Conservation (phyloP, 129 eudicot genomes). For the Flaveria brownii region DNA sequence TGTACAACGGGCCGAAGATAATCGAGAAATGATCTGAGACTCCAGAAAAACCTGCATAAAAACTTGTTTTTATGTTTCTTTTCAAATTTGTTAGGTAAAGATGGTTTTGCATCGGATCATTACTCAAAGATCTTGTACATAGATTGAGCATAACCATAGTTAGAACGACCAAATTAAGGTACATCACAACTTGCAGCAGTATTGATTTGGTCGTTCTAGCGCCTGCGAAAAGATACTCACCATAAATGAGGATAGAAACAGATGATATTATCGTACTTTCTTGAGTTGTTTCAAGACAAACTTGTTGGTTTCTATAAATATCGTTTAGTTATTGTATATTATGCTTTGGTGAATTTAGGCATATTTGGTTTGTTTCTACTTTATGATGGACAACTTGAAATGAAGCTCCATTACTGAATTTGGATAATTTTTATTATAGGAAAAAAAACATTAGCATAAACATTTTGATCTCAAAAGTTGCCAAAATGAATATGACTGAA, state of each 20-base stretch:
- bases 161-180: conserved; percentile 20
- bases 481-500: too few species aligned
- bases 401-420: not conserved
- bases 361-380: conserved; percentile 24
- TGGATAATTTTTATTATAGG: not conserved
- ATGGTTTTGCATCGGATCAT: conserved; percentile 21
- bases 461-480: too few species aligned
- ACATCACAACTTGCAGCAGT: not conserved
- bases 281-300: conserved; percentile 28
- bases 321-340: not conserved
- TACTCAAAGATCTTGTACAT: conserved; percentile 36
- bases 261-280: conserved; percentile 17
- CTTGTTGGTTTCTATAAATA: conserved; percentile 36
- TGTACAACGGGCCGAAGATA: conserved; percentile 72
- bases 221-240: not conserved
- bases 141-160: conserved; percentile 36
- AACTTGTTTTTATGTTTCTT: not conserved
- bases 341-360: not conserved
- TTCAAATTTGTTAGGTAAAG: conserved; percentile 23
- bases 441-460: too few species aligned
- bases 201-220: conserved; percentile 19
- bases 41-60: not conserved
- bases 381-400: conserved; percentile 8
- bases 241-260: conserved; percentile 30
- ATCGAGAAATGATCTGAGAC: conserved; percentile 31